Percentiles rank a stretch among this genome's conserved stretches.
phyloP scores from a whole-genome alignment of 2,329 filamentous ascomycete species.

The Sporothrix mexicana region DNA sequence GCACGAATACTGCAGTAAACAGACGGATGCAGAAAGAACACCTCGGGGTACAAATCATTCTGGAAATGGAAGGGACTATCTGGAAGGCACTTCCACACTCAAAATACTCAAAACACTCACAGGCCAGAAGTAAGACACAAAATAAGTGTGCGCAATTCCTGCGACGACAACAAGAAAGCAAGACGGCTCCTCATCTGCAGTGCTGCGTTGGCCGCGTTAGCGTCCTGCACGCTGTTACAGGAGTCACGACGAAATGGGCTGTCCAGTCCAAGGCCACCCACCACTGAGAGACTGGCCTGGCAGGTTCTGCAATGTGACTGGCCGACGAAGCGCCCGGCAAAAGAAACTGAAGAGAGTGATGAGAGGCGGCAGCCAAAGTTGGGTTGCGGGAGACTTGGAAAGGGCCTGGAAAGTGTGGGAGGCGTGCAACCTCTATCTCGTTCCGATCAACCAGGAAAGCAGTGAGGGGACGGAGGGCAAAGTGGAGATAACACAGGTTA shows the following conservation, averaged over 20 bases:
- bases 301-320: slow-evolving; percentile 28
- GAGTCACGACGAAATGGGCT: slow-evolving; percentile 17
- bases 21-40: background rate
- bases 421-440: background rate
- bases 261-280: slow-evolving; percentile 21
- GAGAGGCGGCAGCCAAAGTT: too few species aligned
- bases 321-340: slow-evolving; percentile 35
- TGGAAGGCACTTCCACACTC: too few species aligned
- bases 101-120: too few species aligned
- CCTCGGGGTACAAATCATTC: background rate
- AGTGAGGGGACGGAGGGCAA: background rate
- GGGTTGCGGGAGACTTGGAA: too few species aligned
- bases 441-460: slow-evolving; percentile 11
- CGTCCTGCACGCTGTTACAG: slow-evolving; percentile 29
- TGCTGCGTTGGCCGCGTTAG: slow-evolving; percentile 32
- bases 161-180: background rate
- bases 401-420: background rate
- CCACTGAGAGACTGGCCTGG: slow-evolving; percentile 10
- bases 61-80: background rate
- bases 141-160: background rate
- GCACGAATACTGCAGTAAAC: background rate
- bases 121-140: background rate
- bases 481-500: background rate
- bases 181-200: slow-evolving; percentile 13
- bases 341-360: background rate